A percentile compares a stretch with the other conserved stretches of the same genome.
These are phyloP conservation scores for Beta macrorhiza DNA, from an alignment of 179 eudicot species.

Conservation along the genomic window DNA sequence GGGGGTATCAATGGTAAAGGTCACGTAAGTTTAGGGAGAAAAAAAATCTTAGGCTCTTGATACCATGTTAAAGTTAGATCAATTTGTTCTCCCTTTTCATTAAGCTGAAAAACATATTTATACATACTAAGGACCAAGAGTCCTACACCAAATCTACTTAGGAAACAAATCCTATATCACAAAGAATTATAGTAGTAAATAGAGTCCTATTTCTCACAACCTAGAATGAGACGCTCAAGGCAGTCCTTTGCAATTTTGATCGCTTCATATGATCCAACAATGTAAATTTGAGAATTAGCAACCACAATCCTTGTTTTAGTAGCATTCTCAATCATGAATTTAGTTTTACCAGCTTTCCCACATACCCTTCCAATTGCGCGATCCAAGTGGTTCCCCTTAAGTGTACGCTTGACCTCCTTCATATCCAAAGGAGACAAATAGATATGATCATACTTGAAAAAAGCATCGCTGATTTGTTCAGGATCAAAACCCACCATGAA, in stretches of 20 bases:
- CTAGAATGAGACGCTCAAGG: neutral
- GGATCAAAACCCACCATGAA: slow-evolving; percentile 63
- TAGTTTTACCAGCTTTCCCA: slow-evolving; percentile 64
- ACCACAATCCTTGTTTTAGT: slow-evolving; percentile 58
- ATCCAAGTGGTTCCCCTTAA: slow-evolving; percentile 52
- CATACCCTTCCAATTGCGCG: slow-evolving; percentile 37
- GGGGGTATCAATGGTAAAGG: too few relatives aligned
- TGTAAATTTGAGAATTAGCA: neutral
- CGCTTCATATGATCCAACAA: too few relatives aligned
- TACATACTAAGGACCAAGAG: too few relatives aligned
- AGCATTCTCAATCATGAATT: slow-evolving; percentile 61
- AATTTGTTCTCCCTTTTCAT: too few relatives aligned
- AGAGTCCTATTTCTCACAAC: neutral
- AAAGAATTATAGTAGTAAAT: too few relatives aligned
- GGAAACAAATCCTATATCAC: too few relatives aligned
- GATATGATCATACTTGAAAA: slow-evolving; percentile 51
- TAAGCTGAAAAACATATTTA: too few relatives aligned
- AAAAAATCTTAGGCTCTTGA: too few relatives aligned
- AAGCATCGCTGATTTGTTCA: slow-evolving; percentile 39
- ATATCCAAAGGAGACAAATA: slow-evolving; percentile 48
- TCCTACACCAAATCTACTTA: too few relatives aligned
- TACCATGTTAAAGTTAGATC: too few relatives aligned
- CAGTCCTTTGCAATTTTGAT: neutral
- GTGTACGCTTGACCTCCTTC: slow-evolving; percentile 49
- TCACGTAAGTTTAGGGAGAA: too few relatives aligned